phyloP scores from a whole-genome alignment of 768 basidiomycete genomes.

The Rossbeevera mucosa region DNA sequence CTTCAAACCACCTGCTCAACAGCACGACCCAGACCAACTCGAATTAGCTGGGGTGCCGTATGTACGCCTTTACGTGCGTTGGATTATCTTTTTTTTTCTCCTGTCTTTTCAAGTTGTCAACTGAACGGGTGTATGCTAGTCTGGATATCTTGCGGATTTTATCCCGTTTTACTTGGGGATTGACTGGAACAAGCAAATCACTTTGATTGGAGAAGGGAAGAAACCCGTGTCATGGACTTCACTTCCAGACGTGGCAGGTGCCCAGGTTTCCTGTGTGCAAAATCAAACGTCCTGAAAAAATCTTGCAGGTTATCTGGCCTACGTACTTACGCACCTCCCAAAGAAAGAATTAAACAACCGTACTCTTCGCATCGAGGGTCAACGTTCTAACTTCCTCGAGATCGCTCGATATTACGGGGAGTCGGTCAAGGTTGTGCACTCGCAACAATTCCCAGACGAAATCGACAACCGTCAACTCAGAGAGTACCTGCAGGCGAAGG shows the following conservation, averaged over 20 bases:
- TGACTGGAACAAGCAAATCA: conserved; percentile 11
- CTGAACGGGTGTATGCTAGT: conserved; percentile 5
- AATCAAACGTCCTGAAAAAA: neutral
- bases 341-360: conserved; percentile 7
- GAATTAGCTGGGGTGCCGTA: conserved; percentile 14
- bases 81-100: neutral
- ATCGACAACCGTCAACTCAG: conserved; percentile 8
- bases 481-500: conserved; percentile 14
- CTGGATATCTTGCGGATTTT: conserved; percentile 23
- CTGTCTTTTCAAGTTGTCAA: neutral
- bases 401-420: conserved; percentile 11
- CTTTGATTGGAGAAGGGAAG: conserved; percentile 19
- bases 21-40: conserved; percentile 7
- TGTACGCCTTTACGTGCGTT: conserved; percentile 21
- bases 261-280: neutral
- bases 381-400: conserved; percentile 9
- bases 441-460: conserved; percentile 3
- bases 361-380: conserved; percentile 17
- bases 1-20: neutral
- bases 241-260: conserved; percentile 20
- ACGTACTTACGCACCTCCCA: conserved; percentile 18
- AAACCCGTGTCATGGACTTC: conserved; percentile 23
- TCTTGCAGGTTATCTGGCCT: conserved; percentile 16
- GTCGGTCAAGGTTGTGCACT: conserved; percentile 1
- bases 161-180: conserved; percentile 22